phyloP scores from a whole-genome alignment of 2,329 filamentous ascomycete genomes.

The Sarocladiaceae sp. region DNA sequence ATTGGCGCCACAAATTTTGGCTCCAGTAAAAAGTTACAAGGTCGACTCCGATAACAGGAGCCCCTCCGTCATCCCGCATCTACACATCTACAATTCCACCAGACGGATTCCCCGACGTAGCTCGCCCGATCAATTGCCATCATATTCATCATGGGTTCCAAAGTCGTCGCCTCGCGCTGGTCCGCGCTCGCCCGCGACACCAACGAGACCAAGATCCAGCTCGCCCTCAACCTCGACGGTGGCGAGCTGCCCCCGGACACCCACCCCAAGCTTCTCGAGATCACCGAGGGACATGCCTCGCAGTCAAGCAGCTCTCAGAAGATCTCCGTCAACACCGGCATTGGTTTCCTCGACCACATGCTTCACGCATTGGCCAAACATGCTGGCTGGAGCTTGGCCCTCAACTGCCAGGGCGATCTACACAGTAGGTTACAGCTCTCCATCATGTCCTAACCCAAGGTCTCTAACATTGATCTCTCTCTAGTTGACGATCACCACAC shows the following conservation, averaged over 20 bases:
- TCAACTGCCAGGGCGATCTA: constrained; percentile 82
- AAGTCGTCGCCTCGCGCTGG: constrained; percentile 49
- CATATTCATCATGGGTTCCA: constrained; percentile 4
- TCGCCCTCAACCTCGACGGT: constrained; percentile 90
- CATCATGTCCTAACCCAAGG: neutral
- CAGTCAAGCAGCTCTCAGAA: constrained; percentile 81
- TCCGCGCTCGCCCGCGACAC: constrained; percentile 82
- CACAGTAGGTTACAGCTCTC: constrained; percentile 63
- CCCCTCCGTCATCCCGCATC: constrained; percentile 1
- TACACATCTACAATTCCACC: neutral
- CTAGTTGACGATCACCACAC: constrained; percentile 98
- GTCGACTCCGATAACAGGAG: constrained; percentile 1
- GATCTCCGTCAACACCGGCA: constrained; percentile 86
- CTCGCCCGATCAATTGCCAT: neutral
- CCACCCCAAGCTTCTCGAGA: constrained; percentile 49
- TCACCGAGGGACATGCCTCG: constrained; percentile 66
- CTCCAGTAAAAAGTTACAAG: constrained; percentile 6
- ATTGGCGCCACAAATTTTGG: neutral
- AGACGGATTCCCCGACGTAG: neutral
- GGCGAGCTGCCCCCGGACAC: constrained; percentile 68
- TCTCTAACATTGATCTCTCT: constrained; percentile 8
- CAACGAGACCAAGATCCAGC: constrained; percentile 96
- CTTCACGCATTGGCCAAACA: constrained; percentile 95
- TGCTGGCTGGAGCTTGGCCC: constrained; percentile 83
- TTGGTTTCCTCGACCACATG: constrained; percentile 99